These are phyloP conservation scores for Coccomyxa sp. DNA, from an alignment of 139 green algal species.

Conservation along the genomic window DNA sequence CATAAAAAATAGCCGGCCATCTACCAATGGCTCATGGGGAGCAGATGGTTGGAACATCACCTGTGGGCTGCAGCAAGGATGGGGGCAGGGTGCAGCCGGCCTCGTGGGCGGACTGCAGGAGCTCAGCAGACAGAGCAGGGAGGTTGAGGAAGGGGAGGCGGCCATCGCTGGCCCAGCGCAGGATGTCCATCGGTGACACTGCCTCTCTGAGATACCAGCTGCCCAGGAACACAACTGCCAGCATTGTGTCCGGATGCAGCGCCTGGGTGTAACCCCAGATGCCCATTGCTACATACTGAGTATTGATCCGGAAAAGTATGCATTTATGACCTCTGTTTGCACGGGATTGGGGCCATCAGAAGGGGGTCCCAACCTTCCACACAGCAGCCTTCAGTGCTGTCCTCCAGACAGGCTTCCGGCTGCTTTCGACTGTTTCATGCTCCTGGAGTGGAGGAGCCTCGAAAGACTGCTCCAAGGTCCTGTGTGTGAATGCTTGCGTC, in stretches of 20 bases:
- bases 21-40: too few relatives aligned
- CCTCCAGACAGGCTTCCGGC: background rate
- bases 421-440: too few relatives aligned
- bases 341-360: too few relatives aligned
- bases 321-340: too few relatives aligned
- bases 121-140: too few relatives aligned
- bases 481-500: too few relatives aligned
- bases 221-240: constrained; percentile 25
- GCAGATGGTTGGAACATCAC: background rate
- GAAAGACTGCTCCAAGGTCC: too few relatives aligned
- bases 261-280: constrained; percentile 4
- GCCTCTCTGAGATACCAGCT: constrained; percentile 23
- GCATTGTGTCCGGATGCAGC: constrained; percentile 6
- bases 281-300: background rate
- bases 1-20: too few relatives aligned
- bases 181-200: constrained; percentile 18
- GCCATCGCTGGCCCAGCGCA: constrained; percentile 13
- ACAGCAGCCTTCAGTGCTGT: background rate
- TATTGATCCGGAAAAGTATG: too few relatives aligned
- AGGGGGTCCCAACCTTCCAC: background rate
- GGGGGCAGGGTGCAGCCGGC: too few relatives aligned
- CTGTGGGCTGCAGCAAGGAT: background rate
- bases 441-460: too few relatives aligned
- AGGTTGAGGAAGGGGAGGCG: constrained; percentile 28
- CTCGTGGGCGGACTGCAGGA: too few relatives aligned